A percentile compares a stretch with the other conserved stretches of the same genome.
Conservation (phyloP, 495 filamentous ascomycete genomes). For the Thermochaetoides thermophila region DNA sequence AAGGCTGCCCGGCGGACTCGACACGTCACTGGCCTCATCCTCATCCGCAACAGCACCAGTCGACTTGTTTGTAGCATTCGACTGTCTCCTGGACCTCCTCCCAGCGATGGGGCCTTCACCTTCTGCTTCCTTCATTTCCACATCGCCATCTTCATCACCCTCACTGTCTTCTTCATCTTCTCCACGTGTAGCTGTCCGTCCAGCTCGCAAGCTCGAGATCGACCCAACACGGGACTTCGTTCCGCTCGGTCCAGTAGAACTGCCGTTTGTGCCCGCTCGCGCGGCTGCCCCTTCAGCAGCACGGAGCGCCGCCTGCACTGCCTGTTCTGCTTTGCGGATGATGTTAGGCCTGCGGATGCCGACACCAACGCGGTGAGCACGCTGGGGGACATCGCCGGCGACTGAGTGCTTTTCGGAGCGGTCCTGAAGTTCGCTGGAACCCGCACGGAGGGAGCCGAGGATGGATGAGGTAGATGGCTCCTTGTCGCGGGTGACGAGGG, state of each 20-base stretch:
- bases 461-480: conserved; percentile 3
- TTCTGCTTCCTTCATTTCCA: conserved; percentile 22
- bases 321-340: conserved; percentile 34
- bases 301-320: conserved; percentile 25
- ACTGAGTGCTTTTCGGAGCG: conserved; percentile 24
- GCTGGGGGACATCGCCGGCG: conserved; percentile 19
- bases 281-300: conserved; percentile 27
- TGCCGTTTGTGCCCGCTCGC: conserved; percentile 5
- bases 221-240: conserved; percentile 24
- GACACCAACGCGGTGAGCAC: conserved; percentile 23
- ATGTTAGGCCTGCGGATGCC: conserved; percentile 32
- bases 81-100: neutral
- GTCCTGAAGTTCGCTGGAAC: conserved; percentile 16
- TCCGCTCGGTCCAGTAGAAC: neutral
- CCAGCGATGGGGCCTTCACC: too few species aligned
- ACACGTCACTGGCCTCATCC: conserved; percentile 18
- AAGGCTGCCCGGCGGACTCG: conserved; percentile 39
- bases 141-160: conserved; percentile 14
- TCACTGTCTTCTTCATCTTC: conserved; percentile 11
- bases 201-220: conserved; percentile 26
- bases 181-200: conserved; percentile 11
- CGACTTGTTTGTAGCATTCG: neutral
- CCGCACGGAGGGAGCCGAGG: conserved; percentile 14
- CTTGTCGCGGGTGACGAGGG: conserved; percentile 26
- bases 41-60: conserved; percentile 15